Conservation (phyloP, 306 rosid genomes). For the Echinosophora koreensis region DNA sequence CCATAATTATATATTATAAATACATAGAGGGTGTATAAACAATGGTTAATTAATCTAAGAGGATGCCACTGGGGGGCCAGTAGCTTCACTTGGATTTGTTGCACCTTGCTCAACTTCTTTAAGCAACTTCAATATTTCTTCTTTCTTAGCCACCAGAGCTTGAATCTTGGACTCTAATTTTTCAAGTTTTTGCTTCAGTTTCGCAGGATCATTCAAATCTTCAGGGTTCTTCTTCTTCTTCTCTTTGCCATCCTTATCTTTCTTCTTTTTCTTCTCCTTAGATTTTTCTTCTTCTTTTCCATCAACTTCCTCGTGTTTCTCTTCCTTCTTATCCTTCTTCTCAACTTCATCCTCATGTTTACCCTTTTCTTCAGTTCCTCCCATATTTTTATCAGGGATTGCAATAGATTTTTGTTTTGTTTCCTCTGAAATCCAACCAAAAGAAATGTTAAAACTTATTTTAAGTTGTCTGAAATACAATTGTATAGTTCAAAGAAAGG, state of each 20-base stretch:
- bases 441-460: neutral
- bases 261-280: conserved; percentile 56
- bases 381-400: conserved; percentile 47
- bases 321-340: conserved; percentile 23
- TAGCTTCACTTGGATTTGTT: conserved; percentile 29
- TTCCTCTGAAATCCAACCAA: conserved; percentile 44
- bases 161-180: conserved; percentile 65
- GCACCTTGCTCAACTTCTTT: conserved; percentile 54
- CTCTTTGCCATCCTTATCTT: conserved; percentile 36
- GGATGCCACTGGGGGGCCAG: neutral
- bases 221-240: conserved; percentile 67
- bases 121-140: conserved; percentile 60
- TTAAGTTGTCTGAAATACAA: neutral
- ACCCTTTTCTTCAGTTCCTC: conserved; percentile 45
- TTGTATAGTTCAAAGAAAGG: too few relatives aligned
- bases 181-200: conserved; percentile 65
- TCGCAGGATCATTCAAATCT: conserved; percentile 63
- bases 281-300: conserved; percentile 41
- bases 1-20: neutral
- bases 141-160: conserved; percentile 56
- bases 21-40: neutral
- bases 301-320: conserved; percentile 20
- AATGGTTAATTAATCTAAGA: conserved; percentile 32
- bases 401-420: conserved; percentile 2
- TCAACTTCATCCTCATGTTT: conserved; percentile 39